These are phyloP conservation scores for Ganoderma meredithae DNA, from an alignment of 1,284 basidiomycete species.

Conservation along the genomic window DNA sequence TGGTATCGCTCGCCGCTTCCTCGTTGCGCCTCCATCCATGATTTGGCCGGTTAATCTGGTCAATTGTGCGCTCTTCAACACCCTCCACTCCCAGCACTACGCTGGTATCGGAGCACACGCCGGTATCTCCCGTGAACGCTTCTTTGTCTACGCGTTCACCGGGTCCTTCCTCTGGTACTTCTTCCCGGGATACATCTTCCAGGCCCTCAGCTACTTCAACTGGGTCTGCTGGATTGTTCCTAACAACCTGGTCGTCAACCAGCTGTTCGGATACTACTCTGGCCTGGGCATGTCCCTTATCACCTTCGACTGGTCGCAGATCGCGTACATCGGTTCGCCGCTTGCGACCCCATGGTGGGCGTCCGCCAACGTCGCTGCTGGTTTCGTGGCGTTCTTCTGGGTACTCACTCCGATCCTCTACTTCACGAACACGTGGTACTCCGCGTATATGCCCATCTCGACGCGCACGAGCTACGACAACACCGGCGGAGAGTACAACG, in stretches of 20 bases:
- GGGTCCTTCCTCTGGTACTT: conserved; percentile 42
- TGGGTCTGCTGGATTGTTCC: conserved; percentile 72
- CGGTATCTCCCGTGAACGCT: conserved; percentile 56
- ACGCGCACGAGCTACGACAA: conserved; percentile 46
- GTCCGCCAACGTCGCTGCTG: conserved; percentile 40
- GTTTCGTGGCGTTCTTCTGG: conserved; percentile 53
- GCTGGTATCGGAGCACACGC: conserved; percentile 67
- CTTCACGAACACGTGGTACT: conserved; percentile 49
- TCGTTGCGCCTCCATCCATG: conserved; percentile 80
- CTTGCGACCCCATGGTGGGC: conserved; percentile 45
- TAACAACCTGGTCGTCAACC: conserved; percentile 75
- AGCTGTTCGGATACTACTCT: conserved; percentile 78
- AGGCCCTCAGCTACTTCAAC: conserved; percentile 52
- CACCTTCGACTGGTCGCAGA: conserved; percentile 52
- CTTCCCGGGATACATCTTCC: conserved; percentile 58
- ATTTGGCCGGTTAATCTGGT: conserved; percentile 73
- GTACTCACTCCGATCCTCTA: conserved; percentile 69
- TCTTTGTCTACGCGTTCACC: conserved; percentile 40
- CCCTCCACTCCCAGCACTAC: conserved; percentile 70
- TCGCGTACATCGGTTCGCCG: conserved; percentile 42
- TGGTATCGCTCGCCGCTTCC: conserved; percentile 62
- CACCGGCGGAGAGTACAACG: conserved; percentile 59
- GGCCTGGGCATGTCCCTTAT: conserved; percentile 79
- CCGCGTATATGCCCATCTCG: conserved; percentile 49
- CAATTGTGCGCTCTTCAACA: conserved; percentile 85